Percentiles rank a stretch among this genome's conserved stretches.
Conservation (phyloP, 768 basidiomycete genomes). For the Hortiboletus campestris region DNA sequence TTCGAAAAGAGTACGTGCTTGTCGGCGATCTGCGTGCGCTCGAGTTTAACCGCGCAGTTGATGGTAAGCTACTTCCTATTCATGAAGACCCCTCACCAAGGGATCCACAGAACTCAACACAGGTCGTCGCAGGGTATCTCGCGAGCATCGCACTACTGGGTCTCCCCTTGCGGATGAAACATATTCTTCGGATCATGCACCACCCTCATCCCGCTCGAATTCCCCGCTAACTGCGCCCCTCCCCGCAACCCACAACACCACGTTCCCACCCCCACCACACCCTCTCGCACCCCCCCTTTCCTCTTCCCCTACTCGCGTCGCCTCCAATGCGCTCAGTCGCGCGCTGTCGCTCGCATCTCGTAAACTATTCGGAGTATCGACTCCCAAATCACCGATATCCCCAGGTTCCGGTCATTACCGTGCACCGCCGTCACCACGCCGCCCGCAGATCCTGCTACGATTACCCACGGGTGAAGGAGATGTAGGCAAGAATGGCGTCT, state of each 20-base stretch:
- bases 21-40: conserved; percentile 88
- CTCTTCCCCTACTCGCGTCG: conserved; percentile 64
- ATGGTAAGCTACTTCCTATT: conserved; percentile 55
- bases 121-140: conserved; percentile 56
- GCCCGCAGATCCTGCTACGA: conserved; percentile 50
- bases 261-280: conserved; percentile 67
- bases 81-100: conserved; percentile 10
- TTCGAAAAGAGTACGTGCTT: conserved; percentile 88
- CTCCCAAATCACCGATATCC: conserved; percentile 37
- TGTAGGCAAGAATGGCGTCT: conserved; percentile 19
- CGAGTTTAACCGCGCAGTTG: conserved; percentile 88
- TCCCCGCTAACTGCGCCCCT: conserved; percentile 23
- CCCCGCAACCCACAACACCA: conserved; percentile 38
- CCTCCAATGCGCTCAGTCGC: conserved; percentile 72
- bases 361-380: conserved; percentile 68
- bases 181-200: conserved; percentile 36
- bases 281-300: conserved; percentile 54
- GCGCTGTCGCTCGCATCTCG: conserved; percentile 80
- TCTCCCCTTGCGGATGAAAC: conserved; percentile 50
- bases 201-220: conserved; percentile 22
- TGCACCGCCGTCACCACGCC: conserved; percentile 53
- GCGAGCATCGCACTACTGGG: conserved; percentile 52
- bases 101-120: conserved; percentile 56
- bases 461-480: conserved; percentile 40
- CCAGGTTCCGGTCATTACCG: conserved; percentile 39